phyloP scores from a whole-genome alignment of 257 asterid species.

The Handroanthus guayacan region DNA sequence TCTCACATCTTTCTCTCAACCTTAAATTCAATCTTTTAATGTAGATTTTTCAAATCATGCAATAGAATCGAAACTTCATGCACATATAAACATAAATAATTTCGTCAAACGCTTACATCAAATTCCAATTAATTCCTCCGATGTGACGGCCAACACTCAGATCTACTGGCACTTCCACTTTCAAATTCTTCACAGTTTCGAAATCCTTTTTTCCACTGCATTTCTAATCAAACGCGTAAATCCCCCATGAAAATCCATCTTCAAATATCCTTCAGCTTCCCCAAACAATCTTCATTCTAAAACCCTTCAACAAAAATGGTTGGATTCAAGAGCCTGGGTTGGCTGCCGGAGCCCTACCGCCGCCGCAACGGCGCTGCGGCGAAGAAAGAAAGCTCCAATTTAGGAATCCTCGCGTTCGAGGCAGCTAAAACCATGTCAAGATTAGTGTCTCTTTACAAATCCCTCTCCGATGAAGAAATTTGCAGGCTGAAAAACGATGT shows the following conservation, averaged over 20 bases:
- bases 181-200: neutral
- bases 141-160: slow-evolving; percentile 37
- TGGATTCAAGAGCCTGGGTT: slow-evolving; percentile 46
- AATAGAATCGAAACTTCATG: neutral
- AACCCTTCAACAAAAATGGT: slow-evolving; percentile 46
- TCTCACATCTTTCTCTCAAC: neutral
- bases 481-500: slow-evolving; percentile 45
- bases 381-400: slow-evolving; percentile 33
- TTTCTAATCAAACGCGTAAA: slow-evolving; percentile 28
- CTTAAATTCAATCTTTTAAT: too few relatives aligned
- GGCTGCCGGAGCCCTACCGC: slow-evolving; percentile 57
- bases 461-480: slow-evolving; percentile 59
- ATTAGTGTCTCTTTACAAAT: slow-evolving; percentile 66
- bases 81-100: neutral
- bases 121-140: neutral
- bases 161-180: neutral
- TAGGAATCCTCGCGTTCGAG: slow-evolving; percentile 82
- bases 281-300: slow-evolving; percentile 4
- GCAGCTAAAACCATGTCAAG: slow-evolving; percentile 75
- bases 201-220: slow-evolving; percentile 18
- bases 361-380: slow-evolving; percentile 33
- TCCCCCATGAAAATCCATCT: slow-evolving; percentile 14
- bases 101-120: slow-evolving; percentile 37
- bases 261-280: neutral
- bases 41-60: too few relatives aligned